Evolutionary conservation across 441 rosid genomes (phyloP), one percentile per base, ranked within the genome.

Genomic region (Euphorbia neoarborescens): DNA sequence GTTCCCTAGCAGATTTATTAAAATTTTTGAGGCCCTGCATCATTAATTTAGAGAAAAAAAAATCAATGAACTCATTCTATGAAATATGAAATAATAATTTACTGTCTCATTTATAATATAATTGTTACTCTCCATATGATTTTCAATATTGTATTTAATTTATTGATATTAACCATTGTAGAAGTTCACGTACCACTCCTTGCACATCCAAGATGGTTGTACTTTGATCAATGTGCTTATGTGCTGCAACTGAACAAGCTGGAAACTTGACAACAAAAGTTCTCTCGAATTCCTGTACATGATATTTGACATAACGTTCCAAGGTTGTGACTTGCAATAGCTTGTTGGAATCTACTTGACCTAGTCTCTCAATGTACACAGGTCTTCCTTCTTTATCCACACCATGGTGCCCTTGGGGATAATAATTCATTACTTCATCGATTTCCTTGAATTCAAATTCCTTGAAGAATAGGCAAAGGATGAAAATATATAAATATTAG

Each of bases 381-480:
- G 97, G 97, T 19, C 89, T 81, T 44, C 97, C 97, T 0, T 92
- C 97, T 77, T 85, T 92, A 61, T 90, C 96, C 50, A 92, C 87
- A 37, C 98, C 98, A 63, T 92, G 98, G 79, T 92, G 84, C 40
- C 98, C 98, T 78, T 90, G 98, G 12, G 98, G 96, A 73, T 92
- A 92, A 67, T 84, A 74, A 73, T 85, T 72, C 81, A 83, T 27
- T 54, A 92, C 96, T 79, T 89, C 86, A 40, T 78, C 72, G 13
- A 74, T 42, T 73, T 92, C 98, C 24, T 76, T 81, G 70, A 87
- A 92, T 3, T 88, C 91, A 60, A 92, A 92, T n/a, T 87, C 92
- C 96, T 91, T 63, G 0, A 75, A 64, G 37, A 63, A 65, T 62
- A 48, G 76, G 34, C 42, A 50, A 68, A 40, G 30, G 20, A 27